Base-by-base conservation (phyloP, 192 early-diverging fungal species). In the Coemansia sp. region DNA sequence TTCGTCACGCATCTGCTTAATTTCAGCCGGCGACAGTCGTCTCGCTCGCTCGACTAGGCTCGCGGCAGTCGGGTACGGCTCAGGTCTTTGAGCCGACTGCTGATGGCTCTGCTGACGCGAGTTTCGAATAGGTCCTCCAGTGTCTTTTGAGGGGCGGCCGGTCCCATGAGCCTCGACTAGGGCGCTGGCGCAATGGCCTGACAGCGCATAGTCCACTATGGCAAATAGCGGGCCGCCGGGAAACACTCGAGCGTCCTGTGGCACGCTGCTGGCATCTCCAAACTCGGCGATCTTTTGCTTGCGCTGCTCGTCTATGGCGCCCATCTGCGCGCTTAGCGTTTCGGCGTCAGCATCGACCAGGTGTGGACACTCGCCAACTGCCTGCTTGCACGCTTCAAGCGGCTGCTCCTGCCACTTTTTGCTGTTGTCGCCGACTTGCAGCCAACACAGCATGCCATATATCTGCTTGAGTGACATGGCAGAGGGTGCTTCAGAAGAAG, bases 381-480 rank as follows among this genome's bases (percentile, higher is more conserved):
- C 76, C 4, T 18, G n/a, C 29, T 24, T 11, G 35, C 76, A 79
- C 11, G 71, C 76, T 7, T 39, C 43, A 9, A 65, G 40, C 27
- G 64, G 76, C 15, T 39, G 3, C 20, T 62, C 52, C 7, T 44
- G 41, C 76, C 76, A 79, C 37, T 16, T 35, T 39, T 43, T 49
- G 67, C 50, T 63, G 68, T 79, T 73, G 11, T 64, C 41, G 39
- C 50, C 37, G 2, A 69, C 37, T 22, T 69, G 64, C 45, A 79
- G 47, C 76, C 76, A 79, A 61, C 71, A 79, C 24, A 79, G 66
- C 67, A 79, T 73, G 20, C 76, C 71, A 40, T 79, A 79, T 3
- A 79, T 60, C 43, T 79, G 67, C 59, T 75, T 75, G 27, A 56
- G 73, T 49, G 73, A 69, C 37, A 64, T 41, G 8, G 34, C 12